Evolutionary conservation across 805 yeast species (phyloP), one percentile per base, ranked within the genome.

Genomic region (Suhomyces kilbournensis): DNA sequence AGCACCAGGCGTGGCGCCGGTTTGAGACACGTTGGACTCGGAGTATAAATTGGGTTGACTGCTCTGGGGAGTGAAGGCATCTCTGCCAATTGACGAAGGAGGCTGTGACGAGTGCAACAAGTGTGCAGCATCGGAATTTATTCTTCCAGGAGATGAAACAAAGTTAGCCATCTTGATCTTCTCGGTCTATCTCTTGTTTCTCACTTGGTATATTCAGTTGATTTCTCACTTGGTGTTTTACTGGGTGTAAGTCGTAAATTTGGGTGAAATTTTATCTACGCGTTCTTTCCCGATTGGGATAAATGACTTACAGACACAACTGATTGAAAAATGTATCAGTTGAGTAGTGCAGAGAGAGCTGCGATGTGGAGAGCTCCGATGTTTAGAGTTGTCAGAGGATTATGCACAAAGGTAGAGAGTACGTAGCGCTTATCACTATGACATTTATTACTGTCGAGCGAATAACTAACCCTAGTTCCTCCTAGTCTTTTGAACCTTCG

Each of bases 81-180:
- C 67, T 50, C 76, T 61, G 14, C 77, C 78, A 22, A 70, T 62
- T 10, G 78, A 74, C 9, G 78, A 74, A 9, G 76, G 72, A 6
- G 76, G 74, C 54, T 72, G 78, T 7, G 79, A 73, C 4, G 76
- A 68, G 46, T 68, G 63, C 38, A 75, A 64, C 47, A 74, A 64
- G 40, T 67, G 60, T 44, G 76, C 78, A 32, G 77, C 76, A 60
- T 75, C 79, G 20, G 78, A 74, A 17, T 77, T 77, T 43, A 74
- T 64, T 56, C 73, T 65, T 43, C 74, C 66, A 17, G 79, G 79
- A 20, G 78, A 74, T 45, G 78, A 74, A 28, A 73, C 78, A 52
- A 73, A 74, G 54, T 71, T 67, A 51, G 78, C 64, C 79, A 74
- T 74, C 22, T 19, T 28, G 14, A 10, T 28, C 14, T 25, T 17